Evolutionary conservation across 768 basidiomycete species (phyloP).

Genomic region (Pleurotus djamor): DNA sequence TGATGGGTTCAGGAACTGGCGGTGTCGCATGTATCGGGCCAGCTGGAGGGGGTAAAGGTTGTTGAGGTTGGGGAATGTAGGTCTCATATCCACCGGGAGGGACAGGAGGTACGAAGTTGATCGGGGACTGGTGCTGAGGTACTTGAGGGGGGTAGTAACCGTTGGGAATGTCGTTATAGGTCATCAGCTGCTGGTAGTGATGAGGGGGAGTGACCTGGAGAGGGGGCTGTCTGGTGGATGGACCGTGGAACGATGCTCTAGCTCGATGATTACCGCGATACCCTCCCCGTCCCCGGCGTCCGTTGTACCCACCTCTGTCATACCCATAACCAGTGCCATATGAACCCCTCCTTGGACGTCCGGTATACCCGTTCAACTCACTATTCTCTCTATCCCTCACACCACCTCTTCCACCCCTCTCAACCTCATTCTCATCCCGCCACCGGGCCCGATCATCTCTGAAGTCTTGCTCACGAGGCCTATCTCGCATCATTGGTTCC

Average conservation of each 20-base stretch:
- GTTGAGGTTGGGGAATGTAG: slow-evolving; percentile 17
- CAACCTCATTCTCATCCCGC: slow-evolving; percentile 7
- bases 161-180: slow-evolving; percentile 11
- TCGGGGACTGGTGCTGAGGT: background rate
- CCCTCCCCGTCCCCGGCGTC: slow-evolving; percentile 21
- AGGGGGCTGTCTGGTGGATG: slow-evolving; percentile 25
- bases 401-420: slow-evolving; percentile 8
- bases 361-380: slow-evolving; percentile 28
- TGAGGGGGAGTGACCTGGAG: slow-evolving; percentile 26
- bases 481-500: slow-evolving; percentile 15
- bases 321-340: slow-evolving; percentile 30
- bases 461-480: background rate
- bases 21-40: slow-evolving; percentile 17
- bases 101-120: slow-evolving; percentile 22
- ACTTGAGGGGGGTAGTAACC: slow-evolving; percentile 20
- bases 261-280: slow-evolving; percentile 38
- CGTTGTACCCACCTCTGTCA: slow-evolving; percentile 24
- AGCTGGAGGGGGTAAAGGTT: slow-evolving; percentile 13
- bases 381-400: slow-evolving; percentile 17
- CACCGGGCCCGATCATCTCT: slow-evolving; percentile 11
- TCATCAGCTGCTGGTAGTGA: slow-evolving; percentile 26
- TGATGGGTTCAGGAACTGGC: slow-evolving; percentile 44
- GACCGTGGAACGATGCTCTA: slow-evolving; percentile 17
- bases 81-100: slow-evolving; percentile 21
- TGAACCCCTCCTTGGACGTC: slow-evolving; percentile 14